Base-by-base conservation (phyloP, 1,284 basidiomycete species). In the Mixia osmundae region DNA sequence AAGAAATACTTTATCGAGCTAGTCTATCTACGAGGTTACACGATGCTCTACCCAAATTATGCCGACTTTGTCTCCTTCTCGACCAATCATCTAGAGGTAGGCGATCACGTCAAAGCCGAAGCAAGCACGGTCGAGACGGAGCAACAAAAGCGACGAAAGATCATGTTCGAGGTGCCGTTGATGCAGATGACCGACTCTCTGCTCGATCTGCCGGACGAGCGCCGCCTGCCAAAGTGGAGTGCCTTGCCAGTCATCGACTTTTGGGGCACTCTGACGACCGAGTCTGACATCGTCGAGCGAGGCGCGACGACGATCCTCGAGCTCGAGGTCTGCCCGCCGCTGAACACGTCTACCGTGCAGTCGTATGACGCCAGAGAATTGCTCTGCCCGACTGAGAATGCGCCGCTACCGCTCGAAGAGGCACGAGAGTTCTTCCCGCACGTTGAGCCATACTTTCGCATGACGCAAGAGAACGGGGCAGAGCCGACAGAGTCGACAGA, bases 1-100 rank as follows among this genome's bases (percentile, higher is more conserved):
- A 82, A 82, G 54, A 72, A 71, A 43, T 80, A 72, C 55, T 76
- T 80, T 53, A 80, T 79, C 54, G 77, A 82, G 54, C 62, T 80
- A 33, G 69, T 68, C 25, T 76, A 70, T 53, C 62, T 82, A 10
- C 67, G 70, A 6, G 76, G 76, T 4, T 77, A 77, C 54, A 65
- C 70, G 37, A 82, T 82, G 76, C 64, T 82, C 14, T 82, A 82
- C 50, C 76, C 77, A 4, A 82, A 80, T 54, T 80, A 68, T 48
- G 62, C 60, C 23, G 61, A 61, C 31, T 76, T 68, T 47, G 51
- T 63, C 24, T 77, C 76, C 15, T 54, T 82, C 7, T 79, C 76
- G 39, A 82, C 76, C 15, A 82, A 82, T 51, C 77, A 79, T 49
- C 62, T 82, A 30, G 77, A 82, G 57, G 61, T 69, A 9, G 77